phyloP scores from a whole-genome alignment of 169 alveolate genomes.

The Plasmodium sp. region DNA sequence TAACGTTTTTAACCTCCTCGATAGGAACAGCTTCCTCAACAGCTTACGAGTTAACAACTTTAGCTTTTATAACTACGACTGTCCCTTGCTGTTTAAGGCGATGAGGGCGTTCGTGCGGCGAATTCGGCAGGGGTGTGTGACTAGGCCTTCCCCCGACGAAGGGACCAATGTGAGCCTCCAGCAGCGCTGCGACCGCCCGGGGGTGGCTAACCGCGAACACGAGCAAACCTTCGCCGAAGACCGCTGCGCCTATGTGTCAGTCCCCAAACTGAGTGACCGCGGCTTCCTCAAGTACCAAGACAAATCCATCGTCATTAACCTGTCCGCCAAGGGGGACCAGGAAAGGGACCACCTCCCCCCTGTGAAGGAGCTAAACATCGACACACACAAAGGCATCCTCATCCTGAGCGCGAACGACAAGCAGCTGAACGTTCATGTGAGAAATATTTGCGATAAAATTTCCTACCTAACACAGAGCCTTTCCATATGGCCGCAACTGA shows the following conservation, averaged over 20 bases:
- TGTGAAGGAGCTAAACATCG: conserved; percentile 32
- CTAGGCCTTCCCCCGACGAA: neutral
- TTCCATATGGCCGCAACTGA: conserved; percentile 38
- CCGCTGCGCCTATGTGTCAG: conserved; percentile 20
- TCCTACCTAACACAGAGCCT: conserved; percentile 56
- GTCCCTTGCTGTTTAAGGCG: neutral
- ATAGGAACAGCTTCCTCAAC: conserved; percentile 16
- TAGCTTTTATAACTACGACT: conserved; percentile 13
- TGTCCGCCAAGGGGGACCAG: conserved; percentile 3
- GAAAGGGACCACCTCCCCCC: conserved; percentile 3
- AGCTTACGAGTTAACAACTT: conserved; percentile 13
- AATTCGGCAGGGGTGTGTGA: neutral
- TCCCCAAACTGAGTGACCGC: conserved; percentile 39
- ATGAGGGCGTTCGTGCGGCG: conserved; percentile 23
- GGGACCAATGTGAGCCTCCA: neutral
- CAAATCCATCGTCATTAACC: conserved; percentile 31
- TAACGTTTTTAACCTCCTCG: conserved; percentile 15
- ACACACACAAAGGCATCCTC: conserved; percentile 57
- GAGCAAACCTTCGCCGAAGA: neutral
- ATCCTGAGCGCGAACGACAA: conserved; percentile 53
- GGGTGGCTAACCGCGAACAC: neutral
- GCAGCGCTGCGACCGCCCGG: neutral
- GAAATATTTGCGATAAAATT: conserved; percentile 71
- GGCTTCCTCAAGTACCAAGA: conserved; percentile 21
- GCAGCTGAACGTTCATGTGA: conserved; percentile 21